phyloP scores from a whole-genome alignment of 192 early-diverging fungal genomes.

The Geosiphon pyriformis region DNA sequence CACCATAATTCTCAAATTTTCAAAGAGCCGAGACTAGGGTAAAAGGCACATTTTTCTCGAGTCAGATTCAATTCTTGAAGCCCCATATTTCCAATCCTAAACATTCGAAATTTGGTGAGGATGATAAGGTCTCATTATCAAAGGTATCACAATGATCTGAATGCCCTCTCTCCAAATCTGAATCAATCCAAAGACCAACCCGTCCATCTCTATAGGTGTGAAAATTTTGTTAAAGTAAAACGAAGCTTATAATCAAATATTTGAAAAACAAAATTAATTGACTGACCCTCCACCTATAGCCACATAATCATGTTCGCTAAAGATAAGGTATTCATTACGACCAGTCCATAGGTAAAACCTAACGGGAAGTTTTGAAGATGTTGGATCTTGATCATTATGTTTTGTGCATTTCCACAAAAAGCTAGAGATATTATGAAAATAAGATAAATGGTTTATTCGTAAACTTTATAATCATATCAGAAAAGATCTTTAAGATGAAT shows the following conservation, averaged over 20 bases:
- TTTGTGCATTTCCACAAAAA: constrained; percentile 62
- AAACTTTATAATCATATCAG: constrained; percentile 5
- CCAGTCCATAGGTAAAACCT: constrained; percentile 66
- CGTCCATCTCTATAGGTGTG: constrained; percentile 55
- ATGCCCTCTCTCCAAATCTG: constrained; percentile 63
- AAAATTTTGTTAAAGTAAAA: too few relatives aligned
- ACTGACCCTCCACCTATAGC: constrained; percentile 70
- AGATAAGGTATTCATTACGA: constrained; percentile 74
- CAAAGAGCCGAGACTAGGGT: too few relatives aligned
- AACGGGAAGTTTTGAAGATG: constrained; percentile 3
- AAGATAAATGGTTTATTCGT: background rate
- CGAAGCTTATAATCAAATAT: too few relatives aligned
- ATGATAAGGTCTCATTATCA: constrained; percentile 63
- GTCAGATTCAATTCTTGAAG: constrained; percentile 18
- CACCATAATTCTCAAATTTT: too few relatives aligned
- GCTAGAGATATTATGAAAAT: constrained; percentile 33
- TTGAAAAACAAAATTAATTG: background rate
- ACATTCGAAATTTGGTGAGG: constrained; percentile 18
- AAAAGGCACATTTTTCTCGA: too few relatives aligned
- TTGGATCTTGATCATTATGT: constrained; percentile 28
- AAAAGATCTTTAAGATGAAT: background rate
- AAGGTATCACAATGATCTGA: constrained; percentile 66
- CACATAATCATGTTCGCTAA: constrained; percentile 67
- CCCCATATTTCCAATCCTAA: constrained; percentile 24
- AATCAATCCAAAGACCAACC: constrained; percentile 72